Percentiles rank a stretch among this genome's conserved stretches.
Conservation (phyloP, 202 grass and related monocot species). For the Dendrocalamus latiflorus region DNA sequence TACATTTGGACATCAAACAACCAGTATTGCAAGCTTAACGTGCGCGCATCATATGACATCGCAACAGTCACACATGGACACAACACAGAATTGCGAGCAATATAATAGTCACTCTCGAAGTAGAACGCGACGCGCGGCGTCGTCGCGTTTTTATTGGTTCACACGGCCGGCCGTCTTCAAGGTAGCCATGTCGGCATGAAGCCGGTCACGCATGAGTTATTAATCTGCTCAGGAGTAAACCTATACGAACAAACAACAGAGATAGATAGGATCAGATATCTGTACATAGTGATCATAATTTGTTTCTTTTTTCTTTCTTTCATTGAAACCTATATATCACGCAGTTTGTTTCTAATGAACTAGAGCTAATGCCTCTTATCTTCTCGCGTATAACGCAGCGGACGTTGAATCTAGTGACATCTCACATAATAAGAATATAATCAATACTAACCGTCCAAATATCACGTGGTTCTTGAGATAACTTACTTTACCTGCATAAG, state of each 20-base stretch:
- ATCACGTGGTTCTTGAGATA: not conserved
- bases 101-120: not conserved
- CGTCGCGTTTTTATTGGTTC: conserved; percentile 26
- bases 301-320: not conserved
- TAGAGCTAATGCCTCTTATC: too few species aligned
- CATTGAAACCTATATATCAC: too few species aligned
- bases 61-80: conserved; percentile 22
- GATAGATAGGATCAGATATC: not conserved
- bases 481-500: too few species aligned
- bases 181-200: conserved; percentile 78
- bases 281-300: not conserved
- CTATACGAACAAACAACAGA: conserved; percentile 30
- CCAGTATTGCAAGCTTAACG: not conserved
- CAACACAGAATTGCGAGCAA: not conserved
- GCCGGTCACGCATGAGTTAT: conserved; percentile 34
- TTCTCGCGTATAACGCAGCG: too few species aligned
- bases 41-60: conserved; percentile 7
- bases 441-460: not conserved
- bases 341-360: too few species aligned
- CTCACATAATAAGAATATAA: not conserved
- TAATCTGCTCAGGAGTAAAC: conserved; percentile 67
- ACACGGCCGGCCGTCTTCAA: conserved; percentile 21
- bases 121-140: not conserved
- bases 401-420: too few species aligned
- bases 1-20: not conserved